Percentiles rank a stretch among this genome's conserved stretches.
These are phyloP conservation scores for Botrytis paeoniae DNA, from an alignment of 2,329 filamentous ascomycete species.

Conservation along the genomic window DNA sequence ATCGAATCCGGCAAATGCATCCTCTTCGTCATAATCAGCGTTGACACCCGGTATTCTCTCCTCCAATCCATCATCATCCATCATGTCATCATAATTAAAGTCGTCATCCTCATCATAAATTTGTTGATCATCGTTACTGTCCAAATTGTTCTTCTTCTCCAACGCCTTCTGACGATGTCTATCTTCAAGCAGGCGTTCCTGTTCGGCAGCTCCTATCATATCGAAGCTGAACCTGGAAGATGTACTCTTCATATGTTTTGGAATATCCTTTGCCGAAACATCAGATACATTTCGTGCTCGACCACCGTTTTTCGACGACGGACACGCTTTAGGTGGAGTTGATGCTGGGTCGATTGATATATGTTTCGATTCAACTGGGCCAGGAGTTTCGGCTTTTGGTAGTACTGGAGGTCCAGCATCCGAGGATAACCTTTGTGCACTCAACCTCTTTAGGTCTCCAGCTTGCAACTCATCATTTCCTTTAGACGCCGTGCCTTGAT, in stretches of 20 bases:
- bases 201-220: conserved; percentile 66
- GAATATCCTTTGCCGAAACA: conserved; percentile 46
- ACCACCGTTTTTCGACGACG: conserved; percentile 26
- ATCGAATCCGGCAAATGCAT: conserved; percentile 25
- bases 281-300: conserved; percentile 53
- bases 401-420: conserved; percentile 31
- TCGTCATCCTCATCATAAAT: conserved; percentile 53
- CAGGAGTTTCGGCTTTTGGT: conserved; percentile 26
- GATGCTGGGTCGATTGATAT: conserved; percentile 33
- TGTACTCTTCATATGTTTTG: conserved; percentile 69
- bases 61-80: conserved; percentile 56
- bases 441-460: conserved; percentile 20
- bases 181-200: conserved; percentile 69
- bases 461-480: conserved; percentile 29
- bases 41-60: conserved; percentile 61
- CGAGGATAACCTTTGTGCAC: conserved; percentile 25
- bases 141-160: conserved; percentile 50
- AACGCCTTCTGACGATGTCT: conserved; percentile 65
- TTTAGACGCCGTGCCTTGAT: conserved; percentile 23
- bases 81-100: conserved; percentile 57
- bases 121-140: conserved; percentile 36
- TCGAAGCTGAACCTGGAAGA: conserved; percentile 82
- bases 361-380: conserved; percentile 23
- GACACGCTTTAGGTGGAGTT: conserved; percentile 29
- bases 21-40: conserved; percentile 41